These are phyloP conservation scores for Fraxinus nigra DNA, from an alignment of 305 asterid species.

Conservation along the genomic window DNA sequence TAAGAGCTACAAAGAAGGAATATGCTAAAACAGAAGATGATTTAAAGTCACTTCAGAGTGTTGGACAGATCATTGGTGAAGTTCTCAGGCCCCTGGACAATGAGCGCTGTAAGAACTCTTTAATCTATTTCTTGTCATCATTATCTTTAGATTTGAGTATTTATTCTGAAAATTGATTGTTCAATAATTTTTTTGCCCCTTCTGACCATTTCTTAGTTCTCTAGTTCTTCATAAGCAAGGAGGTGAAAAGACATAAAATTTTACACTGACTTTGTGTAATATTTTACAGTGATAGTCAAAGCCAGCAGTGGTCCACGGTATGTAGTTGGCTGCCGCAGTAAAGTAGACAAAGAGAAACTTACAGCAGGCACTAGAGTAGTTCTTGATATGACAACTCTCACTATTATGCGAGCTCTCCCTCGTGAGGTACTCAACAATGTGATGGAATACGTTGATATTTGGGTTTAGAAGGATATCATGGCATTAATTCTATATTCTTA, in stretches of 20 bases:
- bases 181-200: not conserved
- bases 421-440: conserved; percentile 66
- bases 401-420: conserved; percentile 97
- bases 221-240: conserved; percentile 4
- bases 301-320: conserved; percentile 99
- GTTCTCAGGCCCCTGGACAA: conserved; percentile 96
- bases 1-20: conserved; percentile 78
- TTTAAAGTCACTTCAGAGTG: conserved; percentile 95
- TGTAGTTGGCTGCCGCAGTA: conserved; percentile 96
- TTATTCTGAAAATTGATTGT: not conserved
- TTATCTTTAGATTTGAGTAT: not conserved
- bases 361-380: conserved; percentile 87
- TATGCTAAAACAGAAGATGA: conserved; percentile 92
- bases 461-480: conserved; percentile 14
- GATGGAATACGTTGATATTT: conserved; percentile 8
- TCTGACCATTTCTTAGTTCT: not conserved
- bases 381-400: conserved; percentile 96
- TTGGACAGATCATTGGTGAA: conserved; percentile 96
- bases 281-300: conserved; percentile 78
- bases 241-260: not conserved
- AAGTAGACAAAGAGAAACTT: conserved; percentile 93
- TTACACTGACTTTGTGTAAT: conserved; percentile 7
- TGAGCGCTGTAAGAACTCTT: conserved; percentile 70
- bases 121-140: conserved; percentile 3
- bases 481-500: not conserved